Percentiles rank a stretch among this genome's conserved stretches.
phyloP scores from a whole-genome alignment of 2,329 filamentous ascomycete genomes.

The Colletotrichum magnum region DNA sequence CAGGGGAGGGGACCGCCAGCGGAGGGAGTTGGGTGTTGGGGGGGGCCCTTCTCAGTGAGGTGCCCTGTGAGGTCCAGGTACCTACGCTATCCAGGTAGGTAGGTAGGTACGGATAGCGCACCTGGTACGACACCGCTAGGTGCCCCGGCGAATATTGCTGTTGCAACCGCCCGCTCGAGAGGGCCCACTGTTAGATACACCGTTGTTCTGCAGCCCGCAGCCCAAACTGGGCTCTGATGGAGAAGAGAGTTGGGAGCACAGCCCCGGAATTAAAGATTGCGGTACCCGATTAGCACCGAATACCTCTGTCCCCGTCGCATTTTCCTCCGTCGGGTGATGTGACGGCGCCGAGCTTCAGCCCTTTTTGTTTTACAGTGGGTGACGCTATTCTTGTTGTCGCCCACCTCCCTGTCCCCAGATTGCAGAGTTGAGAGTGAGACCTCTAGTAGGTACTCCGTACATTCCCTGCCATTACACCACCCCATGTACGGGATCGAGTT shows the following conservation, averaged over 20 bases:
- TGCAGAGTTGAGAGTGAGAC: too few relatives aligned
- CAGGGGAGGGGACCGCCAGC: neutral
- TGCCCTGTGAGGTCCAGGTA: neutral
- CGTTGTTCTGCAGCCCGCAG: constrained; percentile 19
- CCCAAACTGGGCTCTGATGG: constrained; percentile 28
- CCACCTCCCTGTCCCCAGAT: neutral
- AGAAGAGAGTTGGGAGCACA: constrained; percentile 19
- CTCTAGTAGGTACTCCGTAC: too few relatives aligned
- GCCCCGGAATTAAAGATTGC: constrained; percentile 28
- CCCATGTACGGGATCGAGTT: too few relatives aligned
- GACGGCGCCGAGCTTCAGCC: constrained; percentile 9
- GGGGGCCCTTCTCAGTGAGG: too few relatives aligned
- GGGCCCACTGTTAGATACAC: constrained; percentile 30
- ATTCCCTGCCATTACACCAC: too few relatives aligned
- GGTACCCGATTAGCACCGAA: constrained; percentile 26
- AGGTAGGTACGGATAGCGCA: neutral
- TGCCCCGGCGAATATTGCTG: neutral
- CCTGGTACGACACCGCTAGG: too few relatives aligned
- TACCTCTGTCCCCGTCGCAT: neutral
- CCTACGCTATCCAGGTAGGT: neutral
- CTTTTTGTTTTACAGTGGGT: neutral
- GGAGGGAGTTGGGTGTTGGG: neutral
- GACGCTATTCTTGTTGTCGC: neutral
- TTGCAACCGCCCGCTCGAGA: neutral
- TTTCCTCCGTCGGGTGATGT: neutral